Evolutionary conservation across 2,329 filamentous ascomycete genomes (phyloP), one percentile per base, ranked within the genome.

Genomic region (Byssoonygena ceratinophila): DNA sequence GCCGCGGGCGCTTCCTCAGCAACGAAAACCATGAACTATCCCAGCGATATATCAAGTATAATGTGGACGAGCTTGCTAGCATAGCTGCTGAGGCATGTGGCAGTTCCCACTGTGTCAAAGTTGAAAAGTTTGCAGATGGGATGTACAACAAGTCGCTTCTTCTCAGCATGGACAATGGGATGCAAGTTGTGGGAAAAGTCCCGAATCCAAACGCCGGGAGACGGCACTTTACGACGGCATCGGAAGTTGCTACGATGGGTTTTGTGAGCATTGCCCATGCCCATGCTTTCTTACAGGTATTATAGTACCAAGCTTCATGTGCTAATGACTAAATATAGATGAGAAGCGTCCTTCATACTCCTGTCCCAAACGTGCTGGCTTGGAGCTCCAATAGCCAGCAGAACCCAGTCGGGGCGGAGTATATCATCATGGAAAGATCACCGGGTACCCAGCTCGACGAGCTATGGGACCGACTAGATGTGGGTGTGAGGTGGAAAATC

Each of bases 231-330:
- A 59, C 62, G 29, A 60, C 63, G 16, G 66, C 67, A 37, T 66
- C 63, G 50, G 67, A 70, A 55, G 67, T 66, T 27, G 67, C 67
- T 9, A 71, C 66, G 20, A 60, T 70, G 54, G 61, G 67, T 6
- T 65, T 66, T 55, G 46, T 55, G 41, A 41, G 51, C n/a, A 9
- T 3, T 12, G 2, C 3, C 20, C 23, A n/a, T n/a, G n/a, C n/a
- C n/a, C n/a, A n/a, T n/a, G n/a, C n/a, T n/a, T 20, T 12, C 12
- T 16, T 50, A n/a, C 9, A 27, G 34, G 20, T 27, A 16, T 14
- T n/a, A n/a, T n/a, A n/a, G n/a, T n/a, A 37, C 34, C 6, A 16
- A 4, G 2, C 37, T 22, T n/a, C 12, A 14, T 20, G 6, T 20
- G 36, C 36, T 20, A 6, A 39, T 20, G n/a, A n/a, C 18, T 39